Base-by-base conservation (phyloP, 1,284 basidiomycete genomes). In the Phenoliferia sp. region DNA sequence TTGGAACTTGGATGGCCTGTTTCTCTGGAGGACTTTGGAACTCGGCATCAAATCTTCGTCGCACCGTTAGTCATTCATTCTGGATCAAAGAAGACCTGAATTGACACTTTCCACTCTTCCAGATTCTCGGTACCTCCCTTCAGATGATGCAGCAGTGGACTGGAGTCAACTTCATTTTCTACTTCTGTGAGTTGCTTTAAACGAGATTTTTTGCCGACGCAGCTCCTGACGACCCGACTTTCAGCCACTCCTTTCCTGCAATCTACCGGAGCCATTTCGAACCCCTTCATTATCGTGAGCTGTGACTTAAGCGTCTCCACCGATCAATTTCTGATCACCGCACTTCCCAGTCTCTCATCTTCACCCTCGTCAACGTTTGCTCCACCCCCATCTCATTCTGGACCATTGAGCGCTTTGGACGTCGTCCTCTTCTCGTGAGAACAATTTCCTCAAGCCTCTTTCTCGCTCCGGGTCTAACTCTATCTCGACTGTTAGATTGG, bases 281-380 rank as follows among this genome's bases (percentile, higher is more conserved):
- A 69, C 68, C 67, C 59, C 55, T 78, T 69, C 59, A 48, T 63
- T 39, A 69, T 44, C 63, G n/a, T n/a, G n/a, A n/a, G n/a, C n/a
- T n/a, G n/a, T n/a, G n/a, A n/a, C n/a, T n/a, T n/a, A n/a, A n/a
- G n/a, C n/a, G n/a, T n/a, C n/a, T n/a, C n/a, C n/a, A n/a, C n/a
- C n/a, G n/a, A n/a, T n/a, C n/a, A n/a, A n/a, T n/a, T n/a, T n/a
- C n/a, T n/a, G n/a, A n/a, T n/a, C n/a, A n/a, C n/a, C n/a, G n/a
- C n/a, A 71, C 22, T 91, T 70, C 84, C 85, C 73, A 85, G 85
- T 77, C 87, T 84, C 72, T 67, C 67, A 74, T 56, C 69, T 77
- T 62, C 73, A 76, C 55, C 72, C 74, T 78, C 39, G 74, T 78
- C 67, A 76, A 78, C 71, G 78, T 78, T 54, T 69, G 77, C 52